Evolutionary conservation across 2,329 filamentous ascomycete genomes (phyloP).

Genomic region (Xylaria arbuscula): DNA sequence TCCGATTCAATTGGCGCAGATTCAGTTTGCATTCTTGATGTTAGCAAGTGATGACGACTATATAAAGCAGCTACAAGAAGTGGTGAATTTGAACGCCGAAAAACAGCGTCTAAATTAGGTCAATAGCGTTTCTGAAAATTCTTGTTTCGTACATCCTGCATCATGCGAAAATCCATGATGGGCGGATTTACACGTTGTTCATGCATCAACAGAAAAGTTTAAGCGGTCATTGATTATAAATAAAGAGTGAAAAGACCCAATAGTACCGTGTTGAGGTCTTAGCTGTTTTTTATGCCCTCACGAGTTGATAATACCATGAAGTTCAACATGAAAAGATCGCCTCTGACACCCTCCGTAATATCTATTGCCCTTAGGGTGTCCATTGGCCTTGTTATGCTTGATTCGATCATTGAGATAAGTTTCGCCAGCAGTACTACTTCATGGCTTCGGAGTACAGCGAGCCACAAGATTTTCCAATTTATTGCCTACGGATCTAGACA

Average conservation of each 20-base stretch:
- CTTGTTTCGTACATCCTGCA: neutral
- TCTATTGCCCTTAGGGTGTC: constrained; percentile 42
- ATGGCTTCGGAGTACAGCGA: constrained; percentile 52
- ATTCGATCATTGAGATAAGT: constrained; percentile 54
- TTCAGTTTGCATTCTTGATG: neutral
- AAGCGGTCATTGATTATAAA: neutral
- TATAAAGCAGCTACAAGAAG: neutral
- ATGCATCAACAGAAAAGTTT: neutral
- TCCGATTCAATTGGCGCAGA: neutral
- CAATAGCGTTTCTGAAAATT: neutral
- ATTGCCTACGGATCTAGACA: constrained; percentile 41
- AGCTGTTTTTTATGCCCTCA: neutral
- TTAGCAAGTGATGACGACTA: neutral
- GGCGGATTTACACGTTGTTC: neutral
- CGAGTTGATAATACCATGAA: constrained; percentile 9
- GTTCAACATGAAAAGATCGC: constrained; percentile 8
- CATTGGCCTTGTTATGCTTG: constrained; percentile 51
- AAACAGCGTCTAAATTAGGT: no score
- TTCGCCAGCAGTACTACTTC: constrained; percentile 54
- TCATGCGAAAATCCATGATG: neutral
- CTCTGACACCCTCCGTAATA: neutral
- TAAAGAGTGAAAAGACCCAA: neutral
- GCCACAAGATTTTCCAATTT: constrained; percentile 45
- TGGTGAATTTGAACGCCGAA: neutral
- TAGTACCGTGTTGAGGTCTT: neutral